Evolutionary conservation across 495 filamentous ascomycete genomes (phyloP).

Genomic region (Penicillium silybi): DNA sequence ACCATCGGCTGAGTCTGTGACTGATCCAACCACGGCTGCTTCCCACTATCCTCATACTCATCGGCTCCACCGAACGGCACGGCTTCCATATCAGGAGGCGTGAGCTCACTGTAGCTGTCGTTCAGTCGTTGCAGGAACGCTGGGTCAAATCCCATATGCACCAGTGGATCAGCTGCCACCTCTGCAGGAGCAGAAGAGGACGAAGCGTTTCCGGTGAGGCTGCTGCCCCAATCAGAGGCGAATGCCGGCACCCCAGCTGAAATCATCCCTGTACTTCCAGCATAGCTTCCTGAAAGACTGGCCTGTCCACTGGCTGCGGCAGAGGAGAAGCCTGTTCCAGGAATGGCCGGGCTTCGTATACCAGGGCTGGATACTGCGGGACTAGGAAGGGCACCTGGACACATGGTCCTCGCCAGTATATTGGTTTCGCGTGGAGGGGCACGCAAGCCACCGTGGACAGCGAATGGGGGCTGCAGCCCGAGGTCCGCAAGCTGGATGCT

Average conservation of each 20-base stretch:
- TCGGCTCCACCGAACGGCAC: slow-evolving; percentile 17
- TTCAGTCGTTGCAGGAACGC: slow-evolving; percentile 39
- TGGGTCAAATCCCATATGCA: slow-evolving; percentile 45
- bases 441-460: slow-evolving; percentile 28
- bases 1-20: slow-evolving; percentile 11
- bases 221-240: slow-evolving; percentile 40
- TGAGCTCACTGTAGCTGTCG: slow-evolving; percentile 32
- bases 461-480: slow-evolving; percentile 41
- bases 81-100: slow-evolving; percentile 20
- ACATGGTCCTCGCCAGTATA: slow-evolving; percentile 21
- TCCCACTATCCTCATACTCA: slow-evolving; percentile 9
- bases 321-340: slow-evolving; percentile 35
- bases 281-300: slow-evolving; percentile 41
- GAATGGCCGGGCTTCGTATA: slow-evolving; percentile 34
- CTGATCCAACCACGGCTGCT: slow-evolving; percentile 19
- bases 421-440: slow-evolving; percentile 31
- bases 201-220: slow-evolving; percentile 22
- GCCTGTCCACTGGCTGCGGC: slow-evolving; percentile 33
- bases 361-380: slow-evolving; percentile 29
- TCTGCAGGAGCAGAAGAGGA: slow-evolving; percentile 32
- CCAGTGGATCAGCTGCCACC: slow-evolving; percentile 32
- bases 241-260: slow-evolving; percentile 29
- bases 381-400: slow-evolving; percentile 25
- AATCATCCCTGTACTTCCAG: slow-evolving; percentile 33
- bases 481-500: slow-evolving; percentile 33